Evolutionary conservation across 345 rosid species (phyloP), one percentile per base, ranked within the genome.

Genomic region (Rhodamnia argentea): DNA sequence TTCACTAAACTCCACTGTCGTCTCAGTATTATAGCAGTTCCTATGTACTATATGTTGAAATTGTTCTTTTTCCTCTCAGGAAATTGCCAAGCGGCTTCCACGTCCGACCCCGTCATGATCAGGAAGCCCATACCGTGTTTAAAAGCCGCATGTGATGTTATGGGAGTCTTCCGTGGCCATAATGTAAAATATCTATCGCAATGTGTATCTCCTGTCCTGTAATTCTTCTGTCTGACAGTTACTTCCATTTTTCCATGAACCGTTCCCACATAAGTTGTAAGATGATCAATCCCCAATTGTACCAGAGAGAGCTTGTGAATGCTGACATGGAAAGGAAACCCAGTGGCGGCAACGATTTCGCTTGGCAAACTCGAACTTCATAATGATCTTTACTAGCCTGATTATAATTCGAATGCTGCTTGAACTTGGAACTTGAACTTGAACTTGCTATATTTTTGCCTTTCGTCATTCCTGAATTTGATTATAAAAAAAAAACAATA

Each of bases 61-160:
- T 53, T 83, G 24, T 64, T 64, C 32, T 62, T 56, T 56, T 83
- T 14, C 29, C 55, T 90, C 86, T 84, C 97, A 96, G 99, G 99
- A 96, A 95, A 95, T 96, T 60, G 99, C 94, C 20, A 95, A 95
- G 88, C 91, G 98, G 83, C 95, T 96, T 47, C 98, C 96, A n/a
- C 94, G 94, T 23, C 96, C 96, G 60, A 86, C 93, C 1, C 10
- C 91, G 13, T 91, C 95, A 87, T 95, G 91, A 92, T 90, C 29
- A 8, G 53, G 44, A 59, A 59, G 58, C 23, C 37, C 15, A 20
- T 52, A 7, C 32, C 5, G 13, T 8, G 32, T 37, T 15, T 27
- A 60, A 32, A 32, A 64, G 54, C 26, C 53, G 6, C 55, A 13
- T 13, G 14, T 58, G 78, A 60, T 60, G 55, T 84, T 84, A 32